Evolutionary conservation across 768 basidiomycete species (phyloP), one percentile per base, ranked within the genome.

Genomic region (Agaricus sinodeliciosus): DNA sequence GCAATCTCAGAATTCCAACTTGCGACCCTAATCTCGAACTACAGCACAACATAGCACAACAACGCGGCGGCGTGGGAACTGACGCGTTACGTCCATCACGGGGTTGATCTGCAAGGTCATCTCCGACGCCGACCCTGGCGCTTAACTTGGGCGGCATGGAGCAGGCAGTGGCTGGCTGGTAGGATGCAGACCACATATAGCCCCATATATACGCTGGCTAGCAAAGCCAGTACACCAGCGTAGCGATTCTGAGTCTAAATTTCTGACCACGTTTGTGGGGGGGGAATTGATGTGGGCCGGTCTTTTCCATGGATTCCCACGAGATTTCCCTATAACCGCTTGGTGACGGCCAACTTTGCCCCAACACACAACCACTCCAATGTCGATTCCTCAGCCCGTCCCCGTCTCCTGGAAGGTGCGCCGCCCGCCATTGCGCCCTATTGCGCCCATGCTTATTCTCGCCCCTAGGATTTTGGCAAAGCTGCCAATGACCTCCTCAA

Each of bases 331-430:
- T 57, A 55, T 59, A 57, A 58, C 51, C 22, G 31, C 27, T 36
- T 31, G 31, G 31, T 31, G 31, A 19, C 41, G 27, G 12, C 34
- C 46, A 48, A 56, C 54, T 54, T 22, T 55, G 51, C 57, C 48
- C 48, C 49, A n/a, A 36, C 57, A 34, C 28, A 57, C 49, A 54
- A 58, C 59, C 51, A 56, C 59, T 56, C 48, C 45, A 48, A 93
- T 92, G 90, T 89, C 90, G 68, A 79, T 92, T 63, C 90, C 94
- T 69, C 94, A 95, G 65, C 91, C 94, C 58, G 94, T 96, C 62
- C 94, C 93, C 69, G 94, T 93, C 54, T 93, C 90, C 65, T 96
- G 93, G 93, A 94, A 94, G 84, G 93, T 87, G 60, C 34, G 71
- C 67, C 3, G n/a, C 34, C 35, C 45, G 49, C 13, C 26, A 22